phyloP scores from a whole-genome alignment of 2,329 filamentous ascomycete genomes.

The Neocucurbitaria cava region DNA sequence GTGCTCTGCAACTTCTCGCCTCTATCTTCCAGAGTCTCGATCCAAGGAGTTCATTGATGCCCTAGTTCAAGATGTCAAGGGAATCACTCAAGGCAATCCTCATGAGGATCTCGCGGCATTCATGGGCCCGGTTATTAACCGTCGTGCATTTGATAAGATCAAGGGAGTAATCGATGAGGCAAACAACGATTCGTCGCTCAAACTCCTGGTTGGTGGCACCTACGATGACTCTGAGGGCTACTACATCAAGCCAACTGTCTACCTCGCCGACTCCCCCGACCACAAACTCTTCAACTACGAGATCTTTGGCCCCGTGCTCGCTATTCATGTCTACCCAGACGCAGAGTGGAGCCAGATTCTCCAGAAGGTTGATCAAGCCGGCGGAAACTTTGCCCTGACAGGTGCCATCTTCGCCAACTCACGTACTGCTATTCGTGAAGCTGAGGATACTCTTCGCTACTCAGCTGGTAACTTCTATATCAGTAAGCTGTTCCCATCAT shows the following conservation, averaged over 20 bases:
- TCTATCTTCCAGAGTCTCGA: conserved; percentile 76
- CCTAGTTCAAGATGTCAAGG: conserved; percentile 69
- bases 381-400: conserved; percentile 77
- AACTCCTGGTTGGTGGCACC: conserved; percentile 74
- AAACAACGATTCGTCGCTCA: conserved; percentile 73
- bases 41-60: conserved; percentile 73
- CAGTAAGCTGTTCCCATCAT: conserved; percentile 51
- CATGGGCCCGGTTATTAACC: conserved; percentile 84
- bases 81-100: conserved; percentile 73
- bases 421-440: conserved; percentile 67
- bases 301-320: conserved; percentile 80
- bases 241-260: conserved; percentile 83
- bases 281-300: conserved; percentile 78
- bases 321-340: conserved; percentile 80
- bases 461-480: conserved; percentile 83
- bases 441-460: conserved; percentile 74
- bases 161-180: conserved; percentile 75
- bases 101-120: conserved; percentile 73
- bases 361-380: conserved; percentile 62
- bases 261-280: conserved; percentile 71
- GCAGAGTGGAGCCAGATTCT: conserved; percentile 61
- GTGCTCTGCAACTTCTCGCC: conserved; percentile 81
- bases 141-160: conserved; percentile 79
- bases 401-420: conserved; percentile 76
- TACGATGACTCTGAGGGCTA: conserved; percentile 79